A percentile compares a stretch with the other conserved stretches of the same genome.
Evolutionary conservation across 1,139 yeast species (phyloP).

Genomic region (Pichia sp.): DNA sequence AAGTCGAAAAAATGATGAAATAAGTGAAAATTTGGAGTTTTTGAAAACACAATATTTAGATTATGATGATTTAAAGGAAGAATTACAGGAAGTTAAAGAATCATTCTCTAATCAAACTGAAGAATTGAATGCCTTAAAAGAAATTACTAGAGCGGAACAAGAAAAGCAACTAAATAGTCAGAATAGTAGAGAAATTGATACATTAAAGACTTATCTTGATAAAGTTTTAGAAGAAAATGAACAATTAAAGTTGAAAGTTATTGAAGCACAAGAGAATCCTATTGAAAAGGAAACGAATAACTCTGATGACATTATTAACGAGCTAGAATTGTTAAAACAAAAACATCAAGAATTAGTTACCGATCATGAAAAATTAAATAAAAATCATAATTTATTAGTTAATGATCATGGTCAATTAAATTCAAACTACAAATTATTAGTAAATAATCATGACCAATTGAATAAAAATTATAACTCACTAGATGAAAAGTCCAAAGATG

Average conservation of each 20-base stretch:
- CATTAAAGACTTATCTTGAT: constrained; percentile 15
- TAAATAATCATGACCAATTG: constrained; percentile 15
- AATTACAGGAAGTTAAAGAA: constrained; percentile 6
- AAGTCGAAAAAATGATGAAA: constrained; percentile 19
- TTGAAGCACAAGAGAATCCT: neutral
- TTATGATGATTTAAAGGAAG: constrained; percentile 6
- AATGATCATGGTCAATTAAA: neutral
- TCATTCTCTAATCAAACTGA: constrained; percentile 1
- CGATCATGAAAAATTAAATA: constrained; percentile 8
- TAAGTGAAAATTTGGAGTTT: neutral
- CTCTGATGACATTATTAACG: neutral
- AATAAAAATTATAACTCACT: constrained; percentile 21
- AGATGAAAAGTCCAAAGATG: neutral
- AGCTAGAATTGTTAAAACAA: neutral
- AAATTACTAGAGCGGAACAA: constrained; percentile 8
- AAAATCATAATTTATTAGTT: neutral
- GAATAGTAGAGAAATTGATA: constrained; percentile 12
- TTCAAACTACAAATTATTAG: neutral
- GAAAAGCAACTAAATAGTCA: constrained; percentile 12
- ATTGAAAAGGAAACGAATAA: neutral
- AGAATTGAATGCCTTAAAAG: constrained; percentile 10
- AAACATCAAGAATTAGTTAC: constrained; percentile 1
- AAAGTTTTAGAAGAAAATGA: constrained; percentile 16
- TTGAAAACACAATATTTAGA: constrained; percentile 3
- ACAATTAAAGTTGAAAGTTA: constrained; percentile 4